Conservation (phyloP, 345 rosid species). For the Sonneratia caseolaris region DNA sequence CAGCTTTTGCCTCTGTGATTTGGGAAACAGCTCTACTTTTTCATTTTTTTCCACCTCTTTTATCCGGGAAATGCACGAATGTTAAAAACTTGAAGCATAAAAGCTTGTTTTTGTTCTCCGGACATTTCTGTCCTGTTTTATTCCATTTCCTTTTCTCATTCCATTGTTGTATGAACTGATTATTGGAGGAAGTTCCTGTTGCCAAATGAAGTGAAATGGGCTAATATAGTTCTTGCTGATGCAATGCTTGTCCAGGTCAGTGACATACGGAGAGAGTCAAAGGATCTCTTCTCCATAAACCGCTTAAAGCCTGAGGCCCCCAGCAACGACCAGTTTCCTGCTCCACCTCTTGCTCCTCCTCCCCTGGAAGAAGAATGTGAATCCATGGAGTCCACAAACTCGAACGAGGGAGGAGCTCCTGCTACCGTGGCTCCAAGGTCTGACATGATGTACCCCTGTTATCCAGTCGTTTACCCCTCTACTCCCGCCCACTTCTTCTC, state of each 20-base stretch:
- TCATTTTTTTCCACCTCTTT: no score
- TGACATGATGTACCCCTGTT: conserved; percentile 27
- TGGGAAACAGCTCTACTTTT: no score
- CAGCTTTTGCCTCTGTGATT: no score
- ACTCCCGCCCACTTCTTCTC: conserved; percentile 47
- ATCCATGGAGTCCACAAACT: conserved; percentile 90
- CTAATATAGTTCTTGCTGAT: background rate
- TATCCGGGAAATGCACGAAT: no score
- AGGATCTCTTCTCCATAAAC: conserved; percentile 38
- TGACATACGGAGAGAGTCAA: conserved; percentile 44
- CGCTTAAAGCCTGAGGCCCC: conserved; percentile 32
- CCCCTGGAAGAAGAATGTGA: conserved; percentile 72
- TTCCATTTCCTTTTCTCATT: no score
- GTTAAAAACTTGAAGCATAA: no score
- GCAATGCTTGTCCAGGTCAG: conserved; percentile 30
- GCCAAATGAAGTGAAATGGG: background rate
- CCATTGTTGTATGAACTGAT: no score
- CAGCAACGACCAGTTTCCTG: conserved; percentile 30
- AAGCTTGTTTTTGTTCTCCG: no score
- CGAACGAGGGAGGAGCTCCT: conserved; percentile 47
- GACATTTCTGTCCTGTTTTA: no score
- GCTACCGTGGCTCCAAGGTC: conserved; percentile 20
- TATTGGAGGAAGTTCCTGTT: background rate
- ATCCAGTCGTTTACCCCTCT: conserved; percentile 53
- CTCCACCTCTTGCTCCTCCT: conserved; percentile 35